Evolutionary conservation across 345 rosid species (phyloP).

Genomic region (Populus alba): DNA sequence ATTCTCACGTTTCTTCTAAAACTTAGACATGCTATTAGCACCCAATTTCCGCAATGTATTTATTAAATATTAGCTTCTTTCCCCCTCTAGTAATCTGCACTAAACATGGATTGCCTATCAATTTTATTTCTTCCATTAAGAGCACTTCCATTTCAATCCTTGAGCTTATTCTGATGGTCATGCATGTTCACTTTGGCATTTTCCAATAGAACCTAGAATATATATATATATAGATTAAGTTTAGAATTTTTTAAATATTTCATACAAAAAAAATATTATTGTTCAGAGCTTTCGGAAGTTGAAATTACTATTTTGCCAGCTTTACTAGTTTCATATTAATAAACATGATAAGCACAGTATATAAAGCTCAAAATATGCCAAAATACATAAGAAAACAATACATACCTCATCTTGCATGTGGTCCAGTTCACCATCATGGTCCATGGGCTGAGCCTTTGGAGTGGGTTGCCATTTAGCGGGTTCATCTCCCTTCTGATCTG

Average conservation of each 20-base stretch:
- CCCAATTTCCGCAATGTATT: too few species aligned
- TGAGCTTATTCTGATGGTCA: too few species aligned
- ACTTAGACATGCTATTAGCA: too few species aligned
- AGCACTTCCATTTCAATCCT: too few species aligned
- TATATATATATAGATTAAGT: background rate
- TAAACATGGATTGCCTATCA: too few species aligned
- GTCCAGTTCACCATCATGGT: slow-evolving; percentile 12
- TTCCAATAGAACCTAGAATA: background rate
- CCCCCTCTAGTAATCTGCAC: too few species aligned
- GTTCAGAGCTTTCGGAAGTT: background rate
- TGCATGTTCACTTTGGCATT: too few species aligned
- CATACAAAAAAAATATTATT: background rate
- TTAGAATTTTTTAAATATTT: background rate
- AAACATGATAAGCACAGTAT: background rate
- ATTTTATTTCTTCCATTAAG: too few species aligned
- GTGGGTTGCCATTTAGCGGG: background rate
- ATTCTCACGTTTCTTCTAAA: too few species aligned
- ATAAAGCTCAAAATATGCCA: background rate
- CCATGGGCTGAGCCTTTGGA: slow-evolving; percentile 4
- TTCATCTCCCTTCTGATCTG: slow-evolving; percentile 10
- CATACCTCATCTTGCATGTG: slow-evolving; percentile 29
- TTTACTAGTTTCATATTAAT: background rate
- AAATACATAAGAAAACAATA: background rate
- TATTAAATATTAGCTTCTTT: too few species aligned
- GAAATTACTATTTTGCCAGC: background rate